Evolutionary conservation across 2,329 filamentous ascomycete genomes (phyloP).

Genomic region (Fusarium virguliforme): DNA sequence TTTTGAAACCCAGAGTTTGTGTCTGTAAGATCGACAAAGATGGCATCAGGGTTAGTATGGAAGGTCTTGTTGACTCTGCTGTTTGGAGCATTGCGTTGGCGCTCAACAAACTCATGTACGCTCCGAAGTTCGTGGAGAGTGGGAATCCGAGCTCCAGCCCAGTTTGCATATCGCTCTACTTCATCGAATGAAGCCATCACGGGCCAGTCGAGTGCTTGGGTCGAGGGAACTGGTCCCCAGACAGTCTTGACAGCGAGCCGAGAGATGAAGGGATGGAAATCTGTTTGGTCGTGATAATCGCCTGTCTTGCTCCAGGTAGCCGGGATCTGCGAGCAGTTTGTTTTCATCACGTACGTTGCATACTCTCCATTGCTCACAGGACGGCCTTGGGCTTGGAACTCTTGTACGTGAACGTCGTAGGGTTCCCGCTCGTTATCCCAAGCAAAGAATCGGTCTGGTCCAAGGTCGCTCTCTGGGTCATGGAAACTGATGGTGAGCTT

Average conservation of each 20-base stretch:
- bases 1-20: conserved; percentile 32
- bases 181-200: conserved; percentile 35
- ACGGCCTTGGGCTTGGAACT: conserved; percentile 22
- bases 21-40: conserved; percentile 21
- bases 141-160: conserved; percentile 30
- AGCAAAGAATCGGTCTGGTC: conserved; percentile 33
- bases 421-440: conserved; percentile 42
- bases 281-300: not conserved
- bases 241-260: conserved; percentile 32
- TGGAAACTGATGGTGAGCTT: conserved; percentile 23
- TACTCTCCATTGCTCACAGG: conserved; percentile 38
- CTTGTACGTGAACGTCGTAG: not conserved
- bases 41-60: conserved; percentile 15
- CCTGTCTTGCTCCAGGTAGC: conserved; percentile 26
- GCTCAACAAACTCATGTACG: conserved; percentile 29
- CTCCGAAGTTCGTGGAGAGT: conserved; percentile 37
- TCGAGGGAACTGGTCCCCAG: conserved; percentile 20
- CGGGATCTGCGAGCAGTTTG: not conserved
- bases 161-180: conserved; percentile 25
- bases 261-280: conserved; percentile 18
- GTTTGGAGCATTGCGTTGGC: conserved; percentile 9
- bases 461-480: conserved; percentile 23
- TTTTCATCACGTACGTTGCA: conserved; percentile 3
- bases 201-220: conserved; percentile 31
- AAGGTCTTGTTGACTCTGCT: conserved; percentile 15